Evolutionary conservation across 1,284 basidiomycete genomes (phyloP).

Genomic region (Sporisorium reilianum): DNA sequence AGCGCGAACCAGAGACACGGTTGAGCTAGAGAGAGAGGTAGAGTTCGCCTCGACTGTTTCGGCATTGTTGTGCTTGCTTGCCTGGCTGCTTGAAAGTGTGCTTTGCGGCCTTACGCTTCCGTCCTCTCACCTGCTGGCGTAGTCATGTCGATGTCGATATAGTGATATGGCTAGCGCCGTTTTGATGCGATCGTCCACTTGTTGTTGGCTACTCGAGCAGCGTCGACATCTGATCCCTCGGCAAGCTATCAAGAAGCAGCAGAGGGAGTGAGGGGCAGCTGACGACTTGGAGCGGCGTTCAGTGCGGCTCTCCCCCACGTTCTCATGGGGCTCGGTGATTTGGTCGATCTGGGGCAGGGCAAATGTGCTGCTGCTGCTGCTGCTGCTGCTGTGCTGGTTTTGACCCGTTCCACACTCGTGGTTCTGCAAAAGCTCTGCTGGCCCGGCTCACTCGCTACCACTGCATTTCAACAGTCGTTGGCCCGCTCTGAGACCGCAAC

Average conservation of each 20-base stretch:
- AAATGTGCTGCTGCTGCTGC: too few relatives aligned
- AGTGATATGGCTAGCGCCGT: too few relatives aligned
- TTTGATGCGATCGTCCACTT: too few relatives aligned
- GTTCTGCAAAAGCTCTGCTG: too few relatives aligned
- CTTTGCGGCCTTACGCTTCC: background rate
- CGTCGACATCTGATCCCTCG: too few relatives aligned
- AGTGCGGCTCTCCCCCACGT: background rate
- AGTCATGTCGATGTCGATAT: too few relatives aligned
- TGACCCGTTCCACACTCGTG: background rate
- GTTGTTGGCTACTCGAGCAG: too few relatives aligned
- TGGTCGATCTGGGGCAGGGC: background rate
- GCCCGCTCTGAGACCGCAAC: background rate
- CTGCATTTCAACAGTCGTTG: too few relatives aligned
- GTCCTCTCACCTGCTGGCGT: background rate
- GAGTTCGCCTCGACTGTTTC: background rate
- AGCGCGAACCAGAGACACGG: background rate
- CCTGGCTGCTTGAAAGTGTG: background rate
- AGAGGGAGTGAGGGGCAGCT: background rate
- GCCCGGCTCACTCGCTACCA: too few relatives aligned
- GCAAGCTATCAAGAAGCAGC: background rate
- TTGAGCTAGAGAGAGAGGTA: background rate
- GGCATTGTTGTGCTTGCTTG: background rate
- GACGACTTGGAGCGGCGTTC: background rate
- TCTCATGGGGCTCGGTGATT: background rate
- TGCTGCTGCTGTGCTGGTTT: too few relatives aligned